phyloP scores from a whole-genome alignment of 176 grass and related monocot genomes.

The Phoenix dactylifera region DNA sequence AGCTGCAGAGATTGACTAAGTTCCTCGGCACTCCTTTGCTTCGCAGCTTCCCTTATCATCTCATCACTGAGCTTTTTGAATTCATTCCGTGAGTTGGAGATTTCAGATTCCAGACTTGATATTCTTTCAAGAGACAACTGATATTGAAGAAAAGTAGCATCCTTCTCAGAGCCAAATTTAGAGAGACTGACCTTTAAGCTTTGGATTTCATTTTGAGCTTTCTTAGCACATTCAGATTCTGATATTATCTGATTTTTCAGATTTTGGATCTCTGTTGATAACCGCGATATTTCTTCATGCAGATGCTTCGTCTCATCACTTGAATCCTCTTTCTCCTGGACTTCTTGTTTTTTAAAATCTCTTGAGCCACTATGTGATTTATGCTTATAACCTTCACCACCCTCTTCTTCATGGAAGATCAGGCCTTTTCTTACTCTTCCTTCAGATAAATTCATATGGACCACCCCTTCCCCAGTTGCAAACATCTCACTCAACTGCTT shows the following conservation, averaged over 20 bases:
- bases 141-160: slow-evolving; percentile 11
- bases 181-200: slow-evolving; percentile 15
- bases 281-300: not conserved
- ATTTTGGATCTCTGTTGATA: slow-evolving; percentile 9
- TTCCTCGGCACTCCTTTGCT: slow-evolving; percentile 2
- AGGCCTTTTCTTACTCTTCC: too few relatives aligned
- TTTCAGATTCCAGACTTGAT: slow-evolving; percentile 7
- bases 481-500: too few relatives aligned
- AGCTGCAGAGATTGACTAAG: slow-evolving; percentile 2
- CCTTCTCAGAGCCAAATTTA: slow-evolving; percentile 7
- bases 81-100: not conserved
- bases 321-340: not conserved
- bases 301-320: not conserved
- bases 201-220: slow-evolving; percentile 21
- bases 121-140: slow-evolving; percentile 21
- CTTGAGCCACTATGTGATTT: too few relatives aligned
- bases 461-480: too few relatives aligned
- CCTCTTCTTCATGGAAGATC: too few relatives aligned
- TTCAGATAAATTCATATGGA: too few relatives aligned
- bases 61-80: too few relatives aligned
- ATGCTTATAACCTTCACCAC: too few relatives aligned
- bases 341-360: too few relatives aligned
- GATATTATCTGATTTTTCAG: not conserved
- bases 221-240: slow-evolving; percentile 17
- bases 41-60: not conserved